Percentiles rank a stretch among this genome's conserved stretches.
Evolutionary conservation across 495 filamentous ascomycete genomes (phyloP).

Genomic region (Neurospora discreta): DNA sequence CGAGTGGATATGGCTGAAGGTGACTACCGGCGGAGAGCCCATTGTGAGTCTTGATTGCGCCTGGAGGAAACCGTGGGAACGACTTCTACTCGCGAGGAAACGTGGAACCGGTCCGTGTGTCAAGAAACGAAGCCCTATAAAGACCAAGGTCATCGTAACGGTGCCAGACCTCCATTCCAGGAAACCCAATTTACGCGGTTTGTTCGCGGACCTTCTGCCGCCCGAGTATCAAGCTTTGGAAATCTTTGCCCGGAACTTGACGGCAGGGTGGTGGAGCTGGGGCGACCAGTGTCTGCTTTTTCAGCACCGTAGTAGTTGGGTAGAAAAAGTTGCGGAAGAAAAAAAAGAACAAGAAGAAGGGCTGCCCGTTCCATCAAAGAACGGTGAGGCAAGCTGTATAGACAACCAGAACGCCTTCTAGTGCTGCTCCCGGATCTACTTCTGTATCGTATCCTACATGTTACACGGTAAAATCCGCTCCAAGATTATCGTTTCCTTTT

Average conservation of each 20-base stretch:
- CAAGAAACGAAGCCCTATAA: conserved; percentile 16
- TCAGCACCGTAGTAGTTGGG: conserved; percentile 62
- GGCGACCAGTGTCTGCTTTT: conserved; percentile 80
- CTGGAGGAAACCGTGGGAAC: conserved; percentile 82
- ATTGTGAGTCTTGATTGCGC: conserved; percentile 53
- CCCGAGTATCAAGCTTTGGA: conserved; percentile 56
- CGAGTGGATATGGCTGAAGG: conserved; percentile 92
- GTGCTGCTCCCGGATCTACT: not conserved
- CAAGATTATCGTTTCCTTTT: not conserved
- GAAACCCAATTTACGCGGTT: conserved; percentile 52
- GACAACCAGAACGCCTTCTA: not conserved
- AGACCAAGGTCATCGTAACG: conserved; percentile 47
- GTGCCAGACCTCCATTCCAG: conserved; percentile 88
- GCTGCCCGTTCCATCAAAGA: not conserved
- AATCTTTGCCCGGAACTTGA: conserved; percentile 79
- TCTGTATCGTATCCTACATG: not conserved
- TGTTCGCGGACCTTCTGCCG: conserved; percentile 37
- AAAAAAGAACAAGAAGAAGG: not conserved
- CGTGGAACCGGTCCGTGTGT: conserved; percentile 4
- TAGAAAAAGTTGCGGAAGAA: conserved; percentile 6
- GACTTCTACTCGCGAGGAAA: conserved; percentile 57
- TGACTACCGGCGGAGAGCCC: conserved; percentile 58
- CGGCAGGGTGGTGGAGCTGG: conserved; percentile 81
- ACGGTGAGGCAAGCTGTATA: not conserved
- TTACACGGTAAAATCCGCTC: not conserved